Evolutionary conservation across 345 rosid species (phyloP).

Genomic region (Fremontodendron californicum): DNA sequence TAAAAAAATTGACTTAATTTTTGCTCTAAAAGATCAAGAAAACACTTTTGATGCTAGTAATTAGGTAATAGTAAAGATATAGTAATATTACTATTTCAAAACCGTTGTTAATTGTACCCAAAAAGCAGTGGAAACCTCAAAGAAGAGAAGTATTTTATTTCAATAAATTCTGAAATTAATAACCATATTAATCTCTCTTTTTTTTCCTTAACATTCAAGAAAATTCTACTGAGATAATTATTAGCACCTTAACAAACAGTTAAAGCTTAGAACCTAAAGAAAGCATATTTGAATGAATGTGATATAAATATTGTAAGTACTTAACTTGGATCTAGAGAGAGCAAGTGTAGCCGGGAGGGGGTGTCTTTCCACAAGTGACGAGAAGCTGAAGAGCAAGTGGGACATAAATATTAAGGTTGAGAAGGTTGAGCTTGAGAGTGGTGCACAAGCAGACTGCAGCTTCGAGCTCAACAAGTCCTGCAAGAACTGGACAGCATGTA

Average conservation of each 20-base stretch:
- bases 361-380: conserved; percentile 86
- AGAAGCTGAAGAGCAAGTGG: conserved; percentile 97
- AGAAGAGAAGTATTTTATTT: not conserved
- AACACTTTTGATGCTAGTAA: too few species aligned
- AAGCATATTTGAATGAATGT: not conserved
- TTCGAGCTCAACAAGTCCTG: conserved; percentile 74
- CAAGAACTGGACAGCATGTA: conserved; percentile 74
- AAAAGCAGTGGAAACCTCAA: too few species aligned
- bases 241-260: not conserved
- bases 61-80: too few species aligned
- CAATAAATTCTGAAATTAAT: not conserved
- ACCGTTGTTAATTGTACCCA: not conserved
- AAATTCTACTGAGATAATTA: not conserved
- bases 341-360: conserved; percentile 97
- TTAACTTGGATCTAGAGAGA: conserved; percentile 45
- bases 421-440: conserved; percentile 78
- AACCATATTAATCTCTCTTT: not conserved
- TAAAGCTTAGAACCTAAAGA: not conserved
- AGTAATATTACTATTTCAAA: too few species aligned
- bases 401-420: conserved; percentile 71
- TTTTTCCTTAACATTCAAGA: not conserved
- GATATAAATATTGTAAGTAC: not conserved
- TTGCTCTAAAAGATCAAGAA: too few species aligned
- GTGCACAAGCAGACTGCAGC: conserved; percentile 95
- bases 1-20: too few species aligned